Conservation (phyloP, 352 stramenopile species). For the Globisporangium echinulatum region DNA sequence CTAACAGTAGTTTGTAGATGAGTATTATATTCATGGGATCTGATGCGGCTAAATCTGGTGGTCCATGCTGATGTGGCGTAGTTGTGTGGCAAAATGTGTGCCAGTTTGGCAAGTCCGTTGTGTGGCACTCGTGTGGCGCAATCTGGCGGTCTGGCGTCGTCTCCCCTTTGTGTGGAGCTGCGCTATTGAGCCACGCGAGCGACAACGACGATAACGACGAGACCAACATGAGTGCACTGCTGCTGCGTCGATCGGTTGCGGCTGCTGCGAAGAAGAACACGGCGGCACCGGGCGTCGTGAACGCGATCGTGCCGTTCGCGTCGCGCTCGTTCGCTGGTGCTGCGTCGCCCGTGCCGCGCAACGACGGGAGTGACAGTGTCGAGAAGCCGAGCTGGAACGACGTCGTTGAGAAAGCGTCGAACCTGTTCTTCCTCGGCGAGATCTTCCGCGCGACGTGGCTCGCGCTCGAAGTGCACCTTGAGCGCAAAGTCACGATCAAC, state of each 20-base stretch:
- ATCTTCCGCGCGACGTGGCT: slow-evolving; percentile 77
- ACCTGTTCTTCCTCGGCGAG: slow-evolving; percentile 82
- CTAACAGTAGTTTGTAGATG: no score
- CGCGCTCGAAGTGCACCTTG: slow-evolving; percentile 73
- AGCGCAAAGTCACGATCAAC: slow-evolving; percentile 98
- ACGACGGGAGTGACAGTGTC: slow-evolving; percentile 19
- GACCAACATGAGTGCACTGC: slow-evolving; percentile 28
- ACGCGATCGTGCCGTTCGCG: slow-evolving; percentile 9
- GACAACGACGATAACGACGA: slow-evolving; percentile 5
- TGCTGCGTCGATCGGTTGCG: slow-evolving; percentile 57
- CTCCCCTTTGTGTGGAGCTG: slow-evolving; percentile 19
- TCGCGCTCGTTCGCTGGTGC: slow-evolving; percentile 27
- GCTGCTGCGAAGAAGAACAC: slow-evolving; percentile 21
- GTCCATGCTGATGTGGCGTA: no score
- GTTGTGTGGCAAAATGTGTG: no score
- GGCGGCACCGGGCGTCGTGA: slow-evolving; percentile 7
- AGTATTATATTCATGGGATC: no score
- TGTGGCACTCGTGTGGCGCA: no score
- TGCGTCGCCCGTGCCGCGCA: slow-evolving; percentile 10
- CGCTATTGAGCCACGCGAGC: slow-evolving; percentile 11
- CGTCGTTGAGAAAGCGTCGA: slow-evolving; percentile 74
- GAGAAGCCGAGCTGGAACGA: slow-evolving; percentile 62
- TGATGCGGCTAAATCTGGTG: no score
- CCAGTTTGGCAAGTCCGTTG: no score
- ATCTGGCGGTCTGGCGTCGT: neutral